Evolutionary conservation across 345 rosid genomes (phyloP), one percentile per base, ranked within the genome.

Genomic region (Sapria himalayana): DNA sequence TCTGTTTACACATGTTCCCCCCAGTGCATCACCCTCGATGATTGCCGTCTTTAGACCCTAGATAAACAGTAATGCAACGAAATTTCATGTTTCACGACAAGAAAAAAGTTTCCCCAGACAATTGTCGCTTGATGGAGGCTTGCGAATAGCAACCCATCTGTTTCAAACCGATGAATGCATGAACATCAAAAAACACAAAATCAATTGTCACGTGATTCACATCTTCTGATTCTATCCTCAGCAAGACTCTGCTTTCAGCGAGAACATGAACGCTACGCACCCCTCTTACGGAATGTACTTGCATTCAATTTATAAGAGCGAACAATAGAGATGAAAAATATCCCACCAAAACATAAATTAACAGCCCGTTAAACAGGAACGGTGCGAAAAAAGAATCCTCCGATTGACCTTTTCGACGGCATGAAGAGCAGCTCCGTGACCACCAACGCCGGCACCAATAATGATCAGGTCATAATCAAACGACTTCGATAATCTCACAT

Each of bases 1-100:
- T 72, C 98, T 71, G 60, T 89, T 89, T 24, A 89, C 99, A 45
- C 95, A 89, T 37, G 95, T 84, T 50, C 99, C 99, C 48, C 99
- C 99, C 44, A 89, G 72, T 24, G 84, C 99, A 59, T 89, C 93
- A 46, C 99, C 95, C 63, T 89, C 99, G 2, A 84, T 69, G 13
- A 89, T 71, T 9, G 95, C 99, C 44, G 93, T 84, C 72, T 89
- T 89, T 40, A 84, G 71, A 37, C 95, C 95, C 95, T 89, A 58
- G 25, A 19, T 8, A 43, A 19, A 22, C 2, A 16, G 5, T 46
- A 3, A 16, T 21, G n/a, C n/a, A n/a, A n/a, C n/a, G n/a, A n/a
- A n/a, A n/a, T n/a, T n/a, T n/a, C n/a, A n/a, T n/a, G n/a, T n/a
- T n/a, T n/a, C n/a, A n/a, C n/a, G n/a, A 41, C 10, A 15, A 5